Evolutionary conservation across 2,329 filamentous ascomycete genomes (phyloP).

Genomic region (Neonectria punicea): DNA sequence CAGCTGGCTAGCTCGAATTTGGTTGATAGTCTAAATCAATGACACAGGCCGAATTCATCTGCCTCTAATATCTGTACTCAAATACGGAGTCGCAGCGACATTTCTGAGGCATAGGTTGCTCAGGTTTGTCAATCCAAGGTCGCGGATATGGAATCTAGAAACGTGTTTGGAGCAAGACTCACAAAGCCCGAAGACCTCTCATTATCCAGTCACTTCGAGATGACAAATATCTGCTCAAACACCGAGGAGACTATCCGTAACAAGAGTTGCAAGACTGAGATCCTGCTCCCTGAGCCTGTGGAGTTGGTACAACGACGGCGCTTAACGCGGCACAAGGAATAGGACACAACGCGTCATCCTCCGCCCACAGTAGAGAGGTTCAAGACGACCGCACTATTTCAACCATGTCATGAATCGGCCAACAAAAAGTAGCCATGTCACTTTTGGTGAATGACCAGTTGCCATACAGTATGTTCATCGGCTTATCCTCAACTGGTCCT

Average conservation of each 20-base stretch:
- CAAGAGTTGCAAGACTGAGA: background rate
- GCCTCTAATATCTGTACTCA: background rate
- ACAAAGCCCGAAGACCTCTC: background rate
- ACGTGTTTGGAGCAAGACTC: background rate
- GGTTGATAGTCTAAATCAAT: background rate
- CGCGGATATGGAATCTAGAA: background rate
- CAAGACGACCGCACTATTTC: background rate
- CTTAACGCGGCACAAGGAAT: background rate
- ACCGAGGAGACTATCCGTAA: background rate
- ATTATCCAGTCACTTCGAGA: background rate
- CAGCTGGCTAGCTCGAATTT: background rate
- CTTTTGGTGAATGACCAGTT: no score
- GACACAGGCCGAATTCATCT: background rate
- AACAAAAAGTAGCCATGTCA: no score
- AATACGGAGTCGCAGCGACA: background rate
- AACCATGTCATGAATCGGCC: background rate
- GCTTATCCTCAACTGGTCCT: no score
- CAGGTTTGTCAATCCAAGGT: background rate
- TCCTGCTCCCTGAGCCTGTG: background rate
- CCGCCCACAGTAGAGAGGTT: background rate
- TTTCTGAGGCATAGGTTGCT: background rate
- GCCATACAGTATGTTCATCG: no score
- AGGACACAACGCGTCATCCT: background rate
- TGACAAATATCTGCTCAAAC: background rate
- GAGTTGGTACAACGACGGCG: background rate